Percentiles rank a stretch among this genome's conserved stretches.
phyloP scores from a whole-genome alignment of 768 basidiomycete genomes.

The Gymnopilus junonius region DNA sequence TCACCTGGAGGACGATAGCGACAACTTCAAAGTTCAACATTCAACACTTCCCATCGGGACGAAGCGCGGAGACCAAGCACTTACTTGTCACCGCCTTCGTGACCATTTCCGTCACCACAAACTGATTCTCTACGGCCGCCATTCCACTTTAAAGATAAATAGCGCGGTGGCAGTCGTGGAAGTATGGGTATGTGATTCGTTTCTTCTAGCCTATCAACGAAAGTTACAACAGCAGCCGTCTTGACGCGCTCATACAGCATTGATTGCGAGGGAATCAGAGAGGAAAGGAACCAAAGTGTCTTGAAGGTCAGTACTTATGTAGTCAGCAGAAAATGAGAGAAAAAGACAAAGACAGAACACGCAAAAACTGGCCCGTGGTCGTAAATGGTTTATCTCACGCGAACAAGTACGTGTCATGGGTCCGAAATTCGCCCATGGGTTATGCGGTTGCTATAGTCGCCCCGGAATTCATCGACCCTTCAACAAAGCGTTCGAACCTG shows the following conservation, averaged over 20 bases:
- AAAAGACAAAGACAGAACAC: neutral
- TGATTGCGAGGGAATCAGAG: neutral
- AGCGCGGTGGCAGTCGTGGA: no score
- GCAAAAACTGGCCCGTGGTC: neutral
- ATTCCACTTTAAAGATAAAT: neutral
- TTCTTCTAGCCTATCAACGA: neutral
- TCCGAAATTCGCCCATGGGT: neutral
- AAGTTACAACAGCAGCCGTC: neutral
- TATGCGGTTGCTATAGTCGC: neutral
- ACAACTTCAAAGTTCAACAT: conserved; percentile 8
- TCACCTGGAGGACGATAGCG: conserved; percentile 11
- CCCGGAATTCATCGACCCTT: neutral
- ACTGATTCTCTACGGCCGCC: neutral
- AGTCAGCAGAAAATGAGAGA: neutral
- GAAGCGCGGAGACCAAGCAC: neutral
- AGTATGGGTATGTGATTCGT: neutral
- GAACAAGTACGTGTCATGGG: neutral
- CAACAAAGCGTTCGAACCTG: neutral
- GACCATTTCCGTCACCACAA: neutral
- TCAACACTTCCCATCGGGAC: neutral
- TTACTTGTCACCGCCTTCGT: neutral
- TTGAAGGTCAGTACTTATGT: neutral
- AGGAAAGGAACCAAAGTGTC: neutral
- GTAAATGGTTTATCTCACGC: neutral
- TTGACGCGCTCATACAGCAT: neutral